phyloP scores from a whole-genome alignment of 306 rosid genomes.

The Gynostemma pentaphyllum region DNA sequence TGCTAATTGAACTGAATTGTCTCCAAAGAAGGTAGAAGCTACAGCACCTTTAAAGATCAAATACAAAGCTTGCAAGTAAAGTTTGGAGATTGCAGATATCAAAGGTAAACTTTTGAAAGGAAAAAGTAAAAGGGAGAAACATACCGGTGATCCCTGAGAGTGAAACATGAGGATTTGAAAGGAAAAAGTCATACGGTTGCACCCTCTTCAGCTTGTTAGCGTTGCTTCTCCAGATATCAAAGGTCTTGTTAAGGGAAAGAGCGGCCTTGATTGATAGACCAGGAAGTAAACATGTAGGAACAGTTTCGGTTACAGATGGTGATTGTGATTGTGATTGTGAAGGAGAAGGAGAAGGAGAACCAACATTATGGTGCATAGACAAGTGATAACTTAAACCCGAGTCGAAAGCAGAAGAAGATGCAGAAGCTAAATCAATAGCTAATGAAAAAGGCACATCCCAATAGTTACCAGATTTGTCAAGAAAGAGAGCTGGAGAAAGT shows the following conservation, averaged over 20 bases:
- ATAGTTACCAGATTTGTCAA: conserved; percentile 55
- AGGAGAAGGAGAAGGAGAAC: no score
- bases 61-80: not conserved
- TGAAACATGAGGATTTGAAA: conserved; percentile 58
- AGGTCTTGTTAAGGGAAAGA: conserved; percentile 42
- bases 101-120: no score
- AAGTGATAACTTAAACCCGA: conserved; percentile 56
- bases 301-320: conserved; percentile 20
- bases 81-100: not conserved
- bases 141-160: conserved; percentile 71
- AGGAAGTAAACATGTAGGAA: conserved; percentile 55
- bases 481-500: conserved; percentile 73
- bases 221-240: conserved; percentile 66
- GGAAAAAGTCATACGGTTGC: conserved; percentile 71
- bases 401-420: conserved; percentile 49
- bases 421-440: conserved; percentile 66
- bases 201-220: conserved; percentile 49
- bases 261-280: conserved; percentile 68
- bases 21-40: conserved; percentile 42
- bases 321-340: no score
- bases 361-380: conserved; percentile 45
- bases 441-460: conserved; percentile 84
- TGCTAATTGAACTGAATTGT: conserved; percentile 29
- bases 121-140: no score
- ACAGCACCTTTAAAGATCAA: conserved; percentile 47